A percentile compares a stretch with the other conserved stretches of the same genome.
These are phyloP conservation scores for Cicer cuneatum DNA, from an alignment of 306 rosid species.

Conservation along the genomic window DNA sequence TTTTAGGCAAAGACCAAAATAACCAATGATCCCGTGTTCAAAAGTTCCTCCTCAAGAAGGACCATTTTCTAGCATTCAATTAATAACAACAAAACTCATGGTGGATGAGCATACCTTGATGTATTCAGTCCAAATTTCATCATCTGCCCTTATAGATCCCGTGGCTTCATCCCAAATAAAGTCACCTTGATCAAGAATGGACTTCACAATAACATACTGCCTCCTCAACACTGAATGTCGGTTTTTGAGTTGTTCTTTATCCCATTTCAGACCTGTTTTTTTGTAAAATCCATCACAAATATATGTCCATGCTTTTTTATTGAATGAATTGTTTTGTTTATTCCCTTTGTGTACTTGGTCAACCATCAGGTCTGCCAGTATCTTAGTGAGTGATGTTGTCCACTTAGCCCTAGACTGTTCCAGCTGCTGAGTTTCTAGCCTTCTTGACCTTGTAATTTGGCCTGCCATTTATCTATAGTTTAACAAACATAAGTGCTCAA, in stretches of 20 bases:
- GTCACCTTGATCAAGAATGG: slow-evolving; percentile 60
- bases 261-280: slow-evolving; percentile 77
- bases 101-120: slow-evolving; percentile 59
- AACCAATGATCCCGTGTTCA: background rate
- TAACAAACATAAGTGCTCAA: slow-evolving; percentile 25
- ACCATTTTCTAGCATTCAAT: background rate
- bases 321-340: slow-evolving; percentile 57
- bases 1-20: slow-evolving; percentile 5
- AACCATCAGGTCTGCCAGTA: slow-evolving; percentile 68
- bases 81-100: slow-evolving; percentile 28
- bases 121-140: slow-evolving; percentile 67
- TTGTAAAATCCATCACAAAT: slow-evolving; percentile 67
- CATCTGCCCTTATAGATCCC: slow-evolving; percentile 59
- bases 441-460: slow-evolving; percentile 55
- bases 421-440: slow-evolving; percentile 55
- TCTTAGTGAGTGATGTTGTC: slow-evolving; percentile 67
- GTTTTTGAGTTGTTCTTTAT: slow-evolving; percentile 80
- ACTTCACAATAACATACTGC: slow-evolving; percentile 60
- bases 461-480: slow-evolving; percentile 69
- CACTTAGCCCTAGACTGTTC: slow-evolving; percentile 77
- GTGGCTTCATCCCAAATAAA: slow-evolving; percentile 73
- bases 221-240: slow-evolving; percentile 70
- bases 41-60: slow-evolving; percentile 41
- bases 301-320: slow-evolving; percentile 73
- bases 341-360: slow-evolving; percentile 69